A percentile compares a stretch with the other conserved stretches of the same genome.
phyloP scores from a whole-genome alignment of 225 moss, liverwort and hornwort genomes.

The Polytrichum formosum region DNA sequence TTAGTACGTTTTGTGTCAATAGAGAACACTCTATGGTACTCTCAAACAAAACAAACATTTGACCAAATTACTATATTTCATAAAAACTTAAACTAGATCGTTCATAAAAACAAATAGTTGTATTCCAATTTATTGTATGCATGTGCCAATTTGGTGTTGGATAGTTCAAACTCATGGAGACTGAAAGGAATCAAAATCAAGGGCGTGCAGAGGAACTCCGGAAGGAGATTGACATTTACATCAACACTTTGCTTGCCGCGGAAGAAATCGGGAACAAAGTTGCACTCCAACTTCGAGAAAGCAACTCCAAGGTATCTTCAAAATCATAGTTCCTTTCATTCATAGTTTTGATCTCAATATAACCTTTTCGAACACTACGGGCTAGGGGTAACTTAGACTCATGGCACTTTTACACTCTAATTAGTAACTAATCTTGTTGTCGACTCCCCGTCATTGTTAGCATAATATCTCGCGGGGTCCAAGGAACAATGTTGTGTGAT shows the following conservation, averaged over 20 bases:
- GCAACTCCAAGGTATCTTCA: slow-evolving; percentile 23
- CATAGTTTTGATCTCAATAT: too few species aligned
- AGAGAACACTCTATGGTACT: background rate
- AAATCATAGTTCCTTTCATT: background rate
- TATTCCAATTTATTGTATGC: background rate
- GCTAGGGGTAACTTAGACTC: too few species aligned
- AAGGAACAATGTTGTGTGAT: too few species aligned
- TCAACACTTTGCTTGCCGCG: slow-evolving; percentile 59
- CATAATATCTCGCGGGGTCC: too few species aligned
- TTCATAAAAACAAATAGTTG: too few species aligned
- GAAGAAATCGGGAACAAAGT: slow-evolving; percentile 69
- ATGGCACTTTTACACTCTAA: too few species aligned
- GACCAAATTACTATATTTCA: background rate
- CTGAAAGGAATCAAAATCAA: slow-evolving; percentile 50
- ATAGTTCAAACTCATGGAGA: slow-evolving; percentile 49
- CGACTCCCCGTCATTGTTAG: too few species aligned
- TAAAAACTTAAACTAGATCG: background rate
- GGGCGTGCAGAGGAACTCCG: slow-evolving; percentile 36
- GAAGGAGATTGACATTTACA: slow-evolving; percentile 61
- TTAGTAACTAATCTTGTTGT: too few species aligned
- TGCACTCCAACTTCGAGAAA: slow-evolving; percentile 28
- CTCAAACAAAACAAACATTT: background rate
- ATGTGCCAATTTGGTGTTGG: slow-evolving; percentile 2
- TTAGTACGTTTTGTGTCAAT: background rate
- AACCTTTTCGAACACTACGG: too few species aligned